A percentile compares a stretch with the other conserved stretches of the same genome.
Conservation (phyloP, 345 rosid genomes). For the Noccaea bulbosa region DNA sequence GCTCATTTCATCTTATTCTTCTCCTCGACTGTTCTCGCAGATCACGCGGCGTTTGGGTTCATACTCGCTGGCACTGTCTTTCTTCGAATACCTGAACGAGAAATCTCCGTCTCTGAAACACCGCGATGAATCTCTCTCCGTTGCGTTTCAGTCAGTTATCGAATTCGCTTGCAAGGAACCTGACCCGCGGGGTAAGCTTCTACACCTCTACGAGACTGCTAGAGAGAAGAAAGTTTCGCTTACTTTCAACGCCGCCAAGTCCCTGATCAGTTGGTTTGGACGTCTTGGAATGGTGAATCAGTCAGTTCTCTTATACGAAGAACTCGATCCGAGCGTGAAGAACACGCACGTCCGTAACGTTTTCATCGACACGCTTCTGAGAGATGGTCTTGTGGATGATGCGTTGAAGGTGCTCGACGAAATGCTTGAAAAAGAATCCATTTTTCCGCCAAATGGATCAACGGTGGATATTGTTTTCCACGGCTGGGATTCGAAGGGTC, state of each 20-base stretch:
- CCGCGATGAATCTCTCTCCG: conserved; percentile 45
- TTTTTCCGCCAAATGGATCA: conserved; percentile 44
- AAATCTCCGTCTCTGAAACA: conserved; percentile 36
- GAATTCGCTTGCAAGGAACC: conserved; percentile 54
- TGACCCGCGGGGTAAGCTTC: conserved; percentile 32
- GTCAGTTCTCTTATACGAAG: conserved; percentile 45
- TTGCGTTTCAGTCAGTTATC: conserved; percentile 53
- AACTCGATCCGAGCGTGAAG: conserved; percentile 42
- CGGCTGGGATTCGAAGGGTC: conserved; percentile 35
- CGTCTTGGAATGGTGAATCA: conserved; percentile 52
- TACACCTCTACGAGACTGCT: conserved; percentile 48
- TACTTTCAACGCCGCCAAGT: conserved; percentile 46
- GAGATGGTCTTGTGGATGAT: conserved; percentile 47
- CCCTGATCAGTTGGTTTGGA: conserved; percentile 54
- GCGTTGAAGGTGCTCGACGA: conserved; percentile 76
- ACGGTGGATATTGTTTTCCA: conserved; percentile 53
- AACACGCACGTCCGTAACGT: conserved; percentile 52
- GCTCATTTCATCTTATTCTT: conserved; percentile 46
- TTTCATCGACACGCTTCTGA: conserved; percentile 38
- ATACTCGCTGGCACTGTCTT: conserved; percentile 52
- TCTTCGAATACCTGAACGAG: conserved; percentile 52
- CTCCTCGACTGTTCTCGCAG: conserved; percentile 45
- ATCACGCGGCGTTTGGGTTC: conserved; percentile 55
- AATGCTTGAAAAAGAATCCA: conserved; percentile 57
- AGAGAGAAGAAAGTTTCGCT: conserved; percentile 55